These are phyloP conservation scores for Mikania micrantha DNA, from an alignment of 129 eudicot genomes.

Conservation along the genomic window DNA sequence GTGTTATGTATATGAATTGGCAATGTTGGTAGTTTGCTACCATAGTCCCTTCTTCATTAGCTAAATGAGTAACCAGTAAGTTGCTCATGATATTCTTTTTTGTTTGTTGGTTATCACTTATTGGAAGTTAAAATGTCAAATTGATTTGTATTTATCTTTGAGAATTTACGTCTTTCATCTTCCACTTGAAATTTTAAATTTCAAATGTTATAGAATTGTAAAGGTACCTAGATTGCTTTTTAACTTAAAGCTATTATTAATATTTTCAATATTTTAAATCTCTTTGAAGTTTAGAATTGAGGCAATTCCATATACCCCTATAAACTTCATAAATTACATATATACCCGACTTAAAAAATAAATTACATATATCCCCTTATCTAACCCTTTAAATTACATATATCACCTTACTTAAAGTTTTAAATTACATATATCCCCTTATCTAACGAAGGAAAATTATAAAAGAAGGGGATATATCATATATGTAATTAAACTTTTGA, in stretches of 20 bases:
- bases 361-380: no score
- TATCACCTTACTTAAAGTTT: no score
- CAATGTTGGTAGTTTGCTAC: not conserved
- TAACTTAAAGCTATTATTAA: not conserved
- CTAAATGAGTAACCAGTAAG: not conserved
- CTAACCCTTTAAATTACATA: no score
- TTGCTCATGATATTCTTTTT: not conserved
- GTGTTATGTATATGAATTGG: not conserved
- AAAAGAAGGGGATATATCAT: no score
- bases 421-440: no score
- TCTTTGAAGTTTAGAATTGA: not conserved
- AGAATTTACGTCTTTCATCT: not conserved
- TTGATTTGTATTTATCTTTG: not conserved
- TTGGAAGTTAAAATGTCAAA: not conserved
- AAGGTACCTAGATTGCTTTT: not conserved
- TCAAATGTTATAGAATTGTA: not conserved
- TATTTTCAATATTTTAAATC: not conserved
- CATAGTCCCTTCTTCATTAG: not conserved
- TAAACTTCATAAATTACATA: no score
- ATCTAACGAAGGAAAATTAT: no score
- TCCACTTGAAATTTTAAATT: not conserved
- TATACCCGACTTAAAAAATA: no score
- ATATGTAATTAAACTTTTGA: no score
- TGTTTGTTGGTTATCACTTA: conserved; percentile 6
- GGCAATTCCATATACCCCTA: no score